Conservation (phyloP, 148 eudicot species). For the Amaranthus palmeri region DNA sequence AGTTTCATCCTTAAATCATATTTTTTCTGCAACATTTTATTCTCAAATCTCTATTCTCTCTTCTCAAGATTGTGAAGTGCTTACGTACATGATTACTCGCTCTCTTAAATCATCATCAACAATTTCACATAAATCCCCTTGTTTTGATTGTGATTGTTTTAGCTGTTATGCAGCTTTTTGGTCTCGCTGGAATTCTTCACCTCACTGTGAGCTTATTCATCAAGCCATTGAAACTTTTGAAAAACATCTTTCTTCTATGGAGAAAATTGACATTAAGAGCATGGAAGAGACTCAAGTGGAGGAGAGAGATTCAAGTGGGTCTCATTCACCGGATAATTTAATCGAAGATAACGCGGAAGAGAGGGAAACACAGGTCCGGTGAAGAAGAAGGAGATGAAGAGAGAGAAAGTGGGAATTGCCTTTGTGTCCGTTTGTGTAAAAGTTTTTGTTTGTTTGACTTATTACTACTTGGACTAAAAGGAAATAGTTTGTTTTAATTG, state of each 20-base stretch:
- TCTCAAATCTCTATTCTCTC: constrained; percentile 49
- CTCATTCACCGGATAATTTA: neutral
- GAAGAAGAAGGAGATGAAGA: neutral
- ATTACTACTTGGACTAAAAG: too few species aligned
- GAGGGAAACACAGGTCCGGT: constrained; percentile 4
- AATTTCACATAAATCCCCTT: constrained; percentile 31
- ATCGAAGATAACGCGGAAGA: neutral
- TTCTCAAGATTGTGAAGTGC: constrained; percentile 47
- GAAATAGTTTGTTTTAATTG: too few species aligned
- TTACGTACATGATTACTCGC: constrained; percentile 58
- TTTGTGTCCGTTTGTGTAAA: constrained; percentile 66
- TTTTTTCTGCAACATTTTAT: constrained; percentile 56
- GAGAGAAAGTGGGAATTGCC: constrained; percentile 33
- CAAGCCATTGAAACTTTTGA: constrained; percentile 77
- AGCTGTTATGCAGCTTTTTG: constrained; percentile 64
- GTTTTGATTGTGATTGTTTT: constrained; percentile 64
- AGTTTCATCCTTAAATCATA: constrained; percentile 31
- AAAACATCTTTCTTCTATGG: constrained; percentile 35
- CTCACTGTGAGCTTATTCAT: constrained; percentile 60
- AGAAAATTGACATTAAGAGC: constrained; percentile 16
- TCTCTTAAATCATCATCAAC: constrained; percentile 33
- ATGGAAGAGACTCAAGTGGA: constrained; percentile 21
- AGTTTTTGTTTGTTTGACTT: neutral
- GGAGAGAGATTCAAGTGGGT: neutral
- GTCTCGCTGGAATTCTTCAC: constrained; percentile 65